These are phyloP conservation scores for Paecilomyces niveus DNA, from an alignment of 2,329 filamentous ascomycete genomes.

Conservation along the genomic window DNA sequence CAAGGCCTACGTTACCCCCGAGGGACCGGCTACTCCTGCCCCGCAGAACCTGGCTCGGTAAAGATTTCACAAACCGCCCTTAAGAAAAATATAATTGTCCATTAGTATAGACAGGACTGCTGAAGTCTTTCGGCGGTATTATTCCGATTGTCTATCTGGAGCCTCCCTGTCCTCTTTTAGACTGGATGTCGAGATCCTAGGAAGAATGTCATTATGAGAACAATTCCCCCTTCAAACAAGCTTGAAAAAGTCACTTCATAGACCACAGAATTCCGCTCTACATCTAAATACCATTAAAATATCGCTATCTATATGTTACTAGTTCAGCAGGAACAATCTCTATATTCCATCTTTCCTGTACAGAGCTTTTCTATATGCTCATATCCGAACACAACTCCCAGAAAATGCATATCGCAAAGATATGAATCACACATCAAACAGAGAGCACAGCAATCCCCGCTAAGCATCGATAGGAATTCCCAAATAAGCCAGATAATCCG, in stretches of 20 bases:
- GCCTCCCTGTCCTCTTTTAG: too few species aligned
- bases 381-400: not conserved
- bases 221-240: too few species aligned
- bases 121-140: too few species aligned
- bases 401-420: not conserved
- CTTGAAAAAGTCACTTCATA: too few species aligned
- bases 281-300: not conserved
- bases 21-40: constrained; percentile 48
- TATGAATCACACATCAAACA: not conserved
- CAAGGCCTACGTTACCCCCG: constrained; percentile 70
- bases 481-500: constrained; percentile 12
- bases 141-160: too few species aligned
- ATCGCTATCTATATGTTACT: not conserved
- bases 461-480: constrained; percentile 10
- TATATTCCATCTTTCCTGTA: not conserved
- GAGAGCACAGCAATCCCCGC: too few species aligned
- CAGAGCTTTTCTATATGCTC: not conserved
- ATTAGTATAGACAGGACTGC: not conserved
- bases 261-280: not conserved
- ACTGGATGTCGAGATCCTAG: too few species aligned
- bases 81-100: not conserved
- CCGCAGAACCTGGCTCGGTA: constrained; percentile 43
- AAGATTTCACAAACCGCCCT: not conserved
- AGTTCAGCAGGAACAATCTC: not conserved
- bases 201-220: too few species aligned